phyloP scores from a whole-genome alignment of 805 yeast genomes.

The Hagleromyces aurorensis region DNA sequence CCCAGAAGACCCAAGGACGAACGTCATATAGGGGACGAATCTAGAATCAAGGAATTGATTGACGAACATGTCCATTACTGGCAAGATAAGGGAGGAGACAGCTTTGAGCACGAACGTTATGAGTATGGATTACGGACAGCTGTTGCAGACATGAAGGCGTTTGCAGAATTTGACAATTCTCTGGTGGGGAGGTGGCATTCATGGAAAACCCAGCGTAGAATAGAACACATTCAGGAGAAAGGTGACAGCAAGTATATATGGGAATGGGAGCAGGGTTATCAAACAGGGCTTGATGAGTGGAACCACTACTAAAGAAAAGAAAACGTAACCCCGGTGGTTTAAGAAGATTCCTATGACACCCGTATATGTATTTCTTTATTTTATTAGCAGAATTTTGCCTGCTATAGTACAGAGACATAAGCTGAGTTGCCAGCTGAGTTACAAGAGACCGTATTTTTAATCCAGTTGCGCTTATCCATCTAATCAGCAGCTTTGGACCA shows the following conservation, averaged over 20 bases:
- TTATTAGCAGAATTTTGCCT: too few relatives aligned
- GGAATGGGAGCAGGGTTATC: slow-evolving; percentile 89
- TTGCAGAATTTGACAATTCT: slow-evolving; percentile 62
- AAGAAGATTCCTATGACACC: too few relatives aligned
- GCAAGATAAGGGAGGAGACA: slow-evolving; percentile 49
- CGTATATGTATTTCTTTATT: too few relatives aligned
- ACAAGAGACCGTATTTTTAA: too few relatives aligned
- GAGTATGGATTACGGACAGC: slow-evolving; percentile 71
- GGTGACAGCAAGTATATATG: slow-evolving; percentile 57
- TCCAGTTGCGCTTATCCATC: too few relatives aligned
- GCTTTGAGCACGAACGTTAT: slow-evolving; percentile 75
- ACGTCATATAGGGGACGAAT: slow-evolving; percentile 25
- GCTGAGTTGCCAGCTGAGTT: too few relatives aligned
- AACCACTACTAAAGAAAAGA: slow-evolving; percentile 14
- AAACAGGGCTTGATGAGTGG: slow-evolving; percentile 42
- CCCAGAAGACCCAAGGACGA: slow-evolving; percentile 27
- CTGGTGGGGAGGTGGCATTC: slow-evolving; percentile 65
- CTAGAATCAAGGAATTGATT: slow-evolving; percentile 23
- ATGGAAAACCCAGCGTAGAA: slow-evolving; percentile 55
- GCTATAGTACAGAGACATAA: too few relatives aligned
- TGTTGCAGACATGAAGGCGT: slow-evolving; percentile 64
- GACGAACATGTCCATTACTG: slow-evolving; percentile 58
- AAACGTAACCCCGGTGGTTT: too few relatives aligned
- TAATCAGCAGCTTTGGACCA: too few relatives aligned
- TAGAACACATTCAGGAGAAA: slow-evolving; percentile 49